Percentiles rank a stretch among this genome's conserved stretches.
phyloP scores from a whole-genome alignment of 2,329 filamentous ascomycete species.

The Penicillium oxalicum region DNA sequence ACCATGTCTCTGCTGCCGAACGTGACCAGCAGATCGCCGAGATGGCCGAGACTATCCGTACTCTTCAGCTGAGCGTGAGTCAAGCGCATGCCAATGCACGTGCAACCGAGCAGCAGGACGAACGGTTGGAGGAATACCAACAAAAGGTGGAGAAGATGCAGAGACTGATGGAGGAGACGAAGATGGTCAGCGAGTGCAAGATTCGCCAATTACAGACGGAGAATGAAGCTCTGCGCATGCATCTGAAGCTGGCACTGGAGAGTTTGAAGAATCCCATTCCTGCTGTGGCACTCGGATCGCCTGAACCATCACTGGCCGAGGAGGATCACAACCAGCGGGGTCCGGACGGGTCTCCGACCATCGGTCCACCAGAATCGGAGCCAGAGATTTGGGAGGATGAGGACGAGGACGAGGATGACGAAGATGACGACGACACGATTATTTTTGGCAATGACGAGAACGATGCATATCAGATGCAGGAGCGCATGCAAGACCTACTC shows the following conservation, averaged over 20 bases:
- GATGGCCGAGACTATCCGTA: constrained; percentile 92
- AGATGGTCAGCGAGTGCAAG: constrained; percentile 86
- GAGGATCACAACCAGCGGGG: constrained; percentile 50
- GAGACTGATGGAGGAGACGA: constrained; percentile 89
- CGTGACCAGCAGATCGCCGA: constrained; percentile 88
- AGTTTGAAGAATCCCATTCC: constrained; percentile 91
- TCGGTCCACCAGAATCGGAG: constrained; percentile 22
- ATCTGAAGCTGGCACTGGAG: constrained; percentile 77
- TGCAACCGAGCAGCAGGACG: constrained; percentile 69
- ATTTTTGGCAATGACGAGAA: constrained; percentile 40
- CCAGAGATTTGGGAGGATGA: constrained; percentile 44
- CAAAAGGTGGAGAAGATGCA: constrained; percentile 84
- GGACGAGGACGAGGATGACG: constrained; percentile 41
- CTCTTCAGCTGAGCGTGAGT: constrained; percentile 68
- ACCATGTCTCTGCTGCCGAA: constrained; percentile 84
- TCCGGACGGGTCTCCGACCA: constrained; percentile 22
- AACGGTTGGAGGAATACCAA: constrained; percentile 91
- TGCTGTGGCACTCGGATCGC: constrained; percentile 30
- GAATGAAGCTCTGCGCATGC: constrained; percentile 81
- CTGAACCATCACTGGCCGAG: constrained; percentile 45
- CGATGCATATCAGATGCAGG: constrained; percentile 62
- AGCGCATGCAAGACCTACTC: constrained; percentile 78
- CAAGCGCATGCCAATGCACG: constrained; percentile 62
- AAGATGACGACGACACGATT: constrained; percentile 48
- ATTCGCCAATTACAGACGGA: constrained; percentile 83